Conservation (phyloP, 2,329 filamentous ascomycete genomes). For the Aureobasidium subglaciale region DNA sequence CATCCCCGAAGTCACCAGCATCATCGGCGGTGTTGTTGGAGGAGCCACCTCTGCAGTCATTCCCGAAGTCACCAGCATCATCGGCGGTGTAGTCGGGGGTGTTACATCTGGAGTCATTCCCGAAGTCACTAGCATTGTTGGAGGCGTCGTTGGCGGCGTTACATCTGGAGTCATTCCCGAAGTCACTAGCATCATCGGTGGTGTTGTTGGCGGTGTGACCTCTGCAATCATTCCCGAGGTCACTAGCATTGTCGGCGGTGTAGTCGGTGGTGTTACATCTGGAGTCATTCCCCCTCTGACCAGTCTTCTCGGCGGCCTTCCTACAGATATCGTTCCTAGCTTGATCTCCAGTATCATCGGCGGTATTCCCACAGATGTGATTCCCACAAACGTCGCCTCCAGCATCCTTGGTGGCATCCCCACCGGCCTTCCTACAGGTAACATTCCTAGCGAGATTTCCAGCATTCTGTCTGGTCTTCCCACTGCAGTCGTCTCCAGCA, state of each 20-base stretch:
- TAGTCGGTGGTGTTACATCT: not conserved
- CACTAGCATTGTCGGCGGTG: no score
- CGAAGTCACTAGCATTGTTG: not conserved
- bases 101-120: not conserved
- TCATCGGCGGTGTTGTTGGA: not conserved
- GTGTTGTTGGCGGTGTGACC: not conserved
- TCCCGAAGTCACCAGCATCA: not conserved
- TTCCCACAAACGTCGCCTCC: not conserved
- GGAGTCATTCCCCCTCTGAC: not conserved
- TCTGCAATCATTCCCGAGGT: not conserved
- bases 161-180: not conserved
- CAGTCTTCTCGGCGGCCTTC: no score
- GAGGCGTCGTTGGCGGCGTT: not conserved
- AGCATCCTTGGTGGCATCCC: not conserved
- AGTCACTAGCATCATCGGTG: not conserved
- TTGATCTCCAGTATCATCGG: not conserved
- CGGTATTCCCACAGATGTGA: not conserved
- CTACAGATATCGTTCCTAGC: not conserved
- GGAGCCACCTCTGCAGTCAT: not conserved
- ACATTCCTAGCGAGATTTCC: not conserved
- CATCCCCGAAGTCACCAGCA: not conserved
- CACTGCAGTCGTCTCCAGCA: not conserved
- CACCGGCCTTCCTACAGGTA: not conserved
- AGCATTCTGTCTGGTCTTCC: not conserved
- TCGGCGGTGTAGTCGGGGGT: not conserved